Evolutionary conservation across 1,139 yeast genomes (phyloP), one percentile per base, ranked within the genome.

Genomic region (Debaryomycetaceae sp.): DNA sequence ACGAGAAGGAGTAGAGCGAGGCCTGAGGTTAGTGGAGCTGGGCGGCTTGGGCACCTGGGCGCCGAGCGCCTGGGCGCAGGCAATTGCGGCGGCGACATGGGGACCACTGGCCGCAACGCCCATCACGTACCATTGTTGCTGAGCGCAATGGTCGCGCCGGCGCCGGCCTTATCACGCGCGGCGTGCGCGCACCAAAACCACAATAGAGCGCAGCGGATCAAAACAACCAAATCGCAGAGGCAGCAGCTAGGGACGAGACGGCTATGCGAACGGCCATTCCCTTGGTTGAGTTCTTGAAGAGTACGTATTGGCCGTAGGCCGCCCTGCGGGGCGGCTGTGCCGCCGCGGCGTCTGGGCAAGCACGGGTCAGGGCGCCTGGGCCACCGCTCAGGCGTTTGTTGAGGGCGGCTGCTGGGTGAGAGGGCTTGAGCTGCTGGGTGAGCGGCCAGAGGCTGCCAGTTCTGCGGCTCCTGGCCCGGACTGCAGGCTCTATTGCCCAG

Each of bases 1-100:
- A 65, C n/a, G 85, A 66, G 40, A 84, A 70, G 2, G 78, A 57
- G 49, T 84, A 83, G 36, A 86, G 59, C 3, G 75, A 60, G 24
- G 58, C 49, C 56, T 41, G 16, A 9, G 7, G 34, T 31, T 31
- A 31, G 34, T 31, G 25, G n/a, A 16, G 11, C 12, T n/a, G 22
- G n/a, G 13, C n/a, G n/a, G n/a, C n/a, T n/a, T n/a, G n/a, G 25
- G 14, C 25, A 13, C 25, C 25, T 6, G 14, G 14, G 25, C 25
- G 14, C 6, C 25, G 25, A 23, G 9, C 12, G 8, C 6, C 12
- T 8, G 16, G 9, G 21, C n/a, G 21, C 10, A n/a, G 21, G 10
- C 21, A 19, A 10, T 19, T 19, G 21, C 21, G n/a, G 25, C 14
- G 6, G 25, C 25, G 6, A 9, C 9, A 9, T 23, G 14, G 8